Evolutionary conservation across 1,284 basidiomycete species (phyloP).

Genomic region (Sanghuangporus baumii): DNA sequence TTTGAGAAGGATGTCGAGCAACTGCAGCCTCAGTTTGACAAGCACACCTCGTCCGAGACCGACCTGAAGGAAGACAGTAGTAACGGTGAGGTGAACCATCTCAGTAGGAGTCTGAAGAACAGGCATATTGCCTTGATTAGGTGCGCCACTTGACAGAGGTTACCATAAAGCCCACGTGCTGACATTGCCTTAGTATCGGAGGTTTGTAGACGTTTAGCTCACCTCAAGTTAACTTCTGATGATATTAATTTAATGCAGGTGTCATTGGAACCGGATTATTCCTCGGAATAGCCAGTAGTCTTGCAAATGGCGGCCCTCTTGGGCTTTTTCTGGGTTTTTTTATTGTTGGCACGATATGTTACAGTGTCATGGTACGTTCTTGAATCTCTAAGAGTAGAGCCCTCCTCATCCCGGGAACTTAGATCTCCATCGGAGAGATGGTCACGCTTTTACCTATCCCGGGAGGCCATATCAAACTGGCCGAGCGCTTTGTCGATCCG

Average conservation of each 20-base stretch:
- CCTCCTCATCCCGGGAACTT: background rate
- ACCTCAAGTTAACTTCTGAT: background rate
- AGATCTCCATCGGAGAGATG: constrained; percentile 55
- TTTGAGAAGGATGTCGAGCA: constrained; percentile 9
- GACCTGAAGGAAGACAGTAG: constrained; percentile 1
- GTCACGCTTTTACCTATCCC: constrained; percentile 61
- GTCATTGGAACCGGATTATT: constrained; percentile 73
- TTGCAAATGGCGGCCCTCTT: constrained; percentile 49
- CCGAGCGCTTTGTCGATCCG: constrained; percentile 75
- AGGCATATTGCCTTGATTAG: constrained; percentile 68
- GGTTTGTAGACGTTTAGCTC: background rate
- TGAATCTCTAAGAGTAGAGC: background rate
- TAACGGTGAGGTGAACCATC: constrained; percentile 24
- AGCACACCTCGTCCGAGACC: background rate
- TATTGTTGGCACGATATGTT: constrained; percentile 58
- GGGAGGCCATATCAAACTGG: constrained; percentile 75
- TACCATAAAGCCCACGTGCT: background rate
- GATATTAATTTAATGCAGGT: constrained; percentile 36
- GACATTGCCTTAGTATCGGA: constrained; percentile 17
- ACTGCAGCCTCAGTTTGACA: background rate
- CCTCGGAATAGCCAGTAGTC: constrained; percentile 54
- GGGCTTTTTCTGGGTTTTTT: constrained; percentile 63
- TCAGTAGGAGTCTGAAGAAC: constrained; percentile 58
- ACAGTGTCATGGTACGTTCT: constrained; percentile 45
- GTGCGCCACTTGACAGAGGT: constrained; percentile 27